Conservation (phyloP, 768 basidiomycete genomes). For the Dioszegia aurantiaca region DNA sequence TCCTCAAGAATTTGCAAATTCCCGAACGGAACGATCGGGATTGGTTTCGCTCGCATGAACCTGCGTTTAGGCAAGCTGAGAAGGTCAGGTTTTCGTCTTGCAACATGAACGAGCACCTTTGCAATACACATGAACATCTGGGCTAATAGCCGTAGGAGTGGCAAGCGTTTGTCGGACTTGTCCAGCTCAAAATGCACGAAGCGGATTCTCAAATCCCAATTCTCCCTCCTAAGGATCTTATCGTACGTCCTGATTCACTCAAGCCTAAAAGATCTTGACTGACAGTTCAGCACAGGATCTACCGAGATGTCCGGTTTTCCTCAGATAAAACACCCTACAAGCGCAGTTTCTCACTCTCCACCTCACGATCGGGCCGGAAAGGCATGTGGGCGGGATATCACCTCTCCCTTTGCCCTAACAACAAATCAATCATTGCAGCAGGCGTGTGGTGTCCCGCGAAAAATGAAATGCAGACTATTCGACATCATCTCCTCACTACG, state of each 20-base stretch:
- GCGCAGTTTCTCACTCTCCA: constrained; percentile 70
- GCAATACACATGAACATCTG: not conserved
- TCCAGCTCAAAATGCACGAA: constrained; percentile 66
- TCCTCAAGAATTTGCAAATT: constrained; percentile 66
- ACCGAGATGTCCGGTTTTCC: constrained; percentile 89
- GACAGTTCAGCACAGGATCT: constrained; percentile 66
- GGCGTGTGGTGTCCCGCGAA: constrained; percentile 61
- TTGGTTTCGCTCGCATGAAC: constrained; percentile 83
- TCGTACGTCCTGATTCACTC: constrained; percentile 50
- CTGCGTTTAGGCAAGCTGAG: constrained; percentile 75
- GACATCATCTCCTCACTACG: constrained; percentile 67
- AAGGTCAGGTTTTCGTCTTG: constrained; percentile 49
- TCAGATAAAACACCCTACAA: constrained; percentile 98
- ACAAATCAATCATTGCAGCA: constrained; percentile 70
- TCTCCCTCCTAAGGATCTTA: constrained; percentile 84
- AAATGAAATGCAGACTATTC: constrained; percentile 72
- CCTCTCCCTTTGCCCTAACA: constrained; percentile 57
- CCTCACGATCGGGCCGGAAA: constrained; percentile 85
- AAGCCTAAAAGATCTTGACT: not conserved
- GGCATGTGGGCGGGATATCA: constrained; percentile 82
- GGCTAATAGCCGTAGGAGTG: constrained; percentile 60
- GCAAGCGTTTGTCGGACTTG: constrained; percentile 73
- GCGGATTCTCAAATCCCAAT: constrained; percentile 80
- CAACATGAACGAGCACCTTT: not conserved
- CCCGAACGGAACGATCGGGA: constrained; percentile 75